Evolutionary conservation across 1,284 basidiomycete species (phyloP).

Genomic region (Boletus semigastroideus): DNA sequence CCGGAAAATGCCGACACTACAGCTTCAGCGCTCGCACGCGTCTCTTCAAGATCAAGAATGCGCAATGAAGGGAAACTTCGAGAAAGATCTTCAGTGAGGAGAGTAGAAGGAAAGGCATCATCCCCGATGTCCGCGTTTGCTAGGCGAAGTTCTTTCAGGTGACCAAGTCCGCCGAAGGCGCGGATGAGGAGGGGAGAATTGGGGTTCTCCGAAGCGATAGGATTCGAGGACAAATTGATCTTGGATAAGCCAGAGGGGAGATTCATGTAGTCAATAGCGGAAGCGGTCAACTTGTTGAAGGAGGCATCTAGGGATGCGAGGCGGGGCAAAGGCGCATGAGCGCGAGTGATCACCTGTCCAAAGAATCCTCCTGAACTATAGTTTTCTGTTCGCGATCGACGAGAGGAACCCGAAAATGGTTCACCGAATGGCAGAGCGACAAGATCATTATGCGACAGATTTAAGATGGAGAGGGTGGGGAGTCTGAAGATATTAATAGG

Average conservation of each 20-base stretch:
- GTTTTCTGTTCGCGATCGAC: constrained; percentile 28
- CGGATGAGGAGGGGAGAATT: constrained; percentile 25
- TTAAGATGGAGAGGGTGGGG: constrained; percentile 61
- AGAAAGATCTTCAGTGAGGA: constrained; percentile 34
- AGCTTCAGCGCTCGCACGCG: constrained; percentile 48
- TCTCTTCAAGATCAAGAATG: constrained; percentile 65
- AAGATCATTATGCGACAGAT: constrained; percentile 69
- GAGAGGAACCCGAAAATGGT: constrained; percentile 41
- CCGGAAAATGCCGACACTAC: constrained; percentile 45
- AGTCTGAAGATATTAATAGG: constrained; percentile 66
- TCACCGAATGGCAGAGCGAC: constrained; percentile 57
- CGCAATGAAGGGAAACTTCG: constrained; percentile 50
- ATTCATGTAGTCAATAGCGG: constrained; percentile 49
- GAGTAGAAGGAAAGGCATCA: constrained; percentile 50
- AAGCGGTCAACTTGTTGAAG: constrained; percentile 59
- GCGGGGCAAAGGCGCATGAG: constrained; percentile 60
- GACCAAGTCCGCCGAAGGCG: constrained; percentile 46
- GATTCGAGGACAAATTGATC: constrained; percentile 54
- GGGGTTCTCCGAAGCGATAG: constrained; percentile 40
- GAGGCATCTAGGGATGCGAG: constrained; percentile 60
- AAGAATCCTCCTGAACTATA: constrained; percentile 57
- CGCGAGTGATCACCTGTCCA: constrained; percentile 56
- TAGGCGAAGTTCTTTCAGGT: constrained; percentile 59
- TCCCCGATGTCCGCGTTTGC: constrained; percentile 58
- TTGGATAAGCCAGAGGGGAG: constrained; percentile 50